Evolutionary conservation across 1,284 basidiomycete genomes (phyloP).

Genomic region (Thelephora terrestris): DNA sequence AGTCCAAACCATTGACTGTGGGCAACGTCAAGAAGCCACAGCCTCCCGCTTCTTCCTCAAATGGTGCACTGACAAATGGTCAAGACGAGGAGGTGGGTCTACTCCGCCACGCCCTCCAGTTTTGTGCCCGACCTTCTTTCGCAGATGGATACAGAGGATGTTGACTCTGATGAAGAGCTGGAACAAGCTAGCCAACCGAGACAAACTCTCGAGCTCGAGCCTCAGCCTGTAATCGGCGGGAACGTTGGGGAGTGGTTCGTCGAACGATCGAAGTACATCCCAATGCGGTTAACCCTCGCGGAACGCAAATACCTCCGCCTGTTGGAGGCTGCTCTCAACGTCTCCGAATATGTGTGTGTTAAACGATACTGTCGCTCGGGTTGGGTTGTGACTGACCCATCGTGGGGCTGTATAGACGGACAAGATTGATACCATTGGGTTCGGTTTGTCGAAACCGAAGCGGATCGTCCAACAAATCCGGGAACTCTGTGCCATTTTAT

Average conservation of each 20-base stretch:
- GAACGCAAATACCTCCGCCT: constrained; percentile 76
- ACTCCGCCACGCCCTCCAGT: neutral
- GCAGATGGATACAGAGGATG: constrained; percentile 42
- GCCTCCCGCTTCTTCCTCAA: constrained; percentile 11
- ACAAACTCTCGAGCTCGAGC: constrained; percentile 30
- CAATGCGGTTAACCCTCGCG: constrained; percentile 55
- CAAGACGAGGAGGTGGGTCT: constrained; percentile 19
- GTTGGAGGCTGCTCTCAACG: constrained; percentile 67
- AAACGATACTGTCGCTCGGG: no score
- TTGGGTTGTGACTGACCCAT: no score
- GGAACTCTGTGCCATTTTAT: constrained; percentile 75
- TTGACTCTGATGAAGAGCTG: constrained; percentile 37
- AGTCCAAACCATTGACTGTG: constrained; percentile 35
- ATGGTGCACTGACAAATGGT: constrained; percentile 7
- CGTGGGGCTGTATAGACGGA: constrained; percentile 35
- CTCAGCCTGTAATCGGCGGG: constrained; percentile 45
- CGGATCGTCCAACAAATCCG: constrained; percentile 75
- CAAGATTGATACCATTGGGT: constrained; percentile 71
- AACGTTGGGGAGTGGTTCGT: constrained; percentile 74
- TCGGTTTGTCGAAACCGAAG: constrained; percentile 65
- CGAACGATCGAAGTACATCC: constrained; percentile 67
- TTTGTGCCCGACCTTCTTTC: neutral
- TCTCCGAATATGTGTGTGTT: constrained; percentile 51
- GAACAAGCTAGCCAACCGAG: constrained; percentile 19
- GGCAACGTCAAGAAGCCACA: constrained; percentile 17